phyloP scores from a whole-genome alignment of 1,139 yeast species.

The Pichia cactophila region DNA sequence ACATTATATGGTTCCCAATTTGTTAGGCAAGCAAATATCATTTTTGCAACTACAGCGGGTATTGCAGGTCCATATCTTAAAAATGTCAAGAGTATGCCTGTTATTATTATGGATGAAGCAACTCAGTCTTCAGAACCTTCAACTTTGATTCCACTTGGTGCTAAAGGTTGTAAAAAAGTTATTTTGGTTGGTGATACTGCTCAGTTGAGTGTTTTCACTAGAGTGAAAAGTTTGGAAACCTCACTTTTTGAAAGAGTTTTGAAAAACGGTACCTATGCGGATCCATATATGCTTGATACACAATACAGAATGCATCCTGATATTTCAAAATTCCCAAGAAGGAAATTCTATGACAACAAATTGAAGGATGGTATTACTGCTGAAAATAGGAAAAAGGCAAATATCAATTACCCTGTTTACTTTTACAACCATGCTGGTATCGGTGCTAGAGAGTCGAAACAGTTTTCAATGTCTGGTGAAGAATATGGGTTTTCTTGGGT shows the following conservation, averaged over 20 bases:
- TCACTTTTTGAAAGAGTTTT: slow-evolving; percentile 27
- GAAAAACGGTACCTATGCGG: slow-evolving; percentile 34
- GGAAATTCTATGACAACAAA: slow-evolving; percentile 44
- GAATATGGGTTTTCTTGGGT: slow-evolving; percentile 20
- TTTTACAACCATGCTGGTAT: slow-evolving; percentile 21
- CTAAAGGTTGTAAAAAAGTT: slow-evolving; percentile 59
- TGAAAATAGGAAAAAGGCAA: slow-evolving; percentile 32
- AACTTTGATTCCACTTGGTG: slow-evolving; percentile 60
- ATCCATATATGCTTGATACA: slow-evolving; percentile 61
- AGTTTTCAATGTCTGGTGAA: slow-evolving; percentile 19
- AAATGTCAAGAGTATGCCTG: slow-evolving; percentile 49
- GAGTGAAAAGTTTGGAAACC: slow-evolving; percentile 39
- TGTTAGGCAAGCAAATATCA: slow-evolving; percentile 59
- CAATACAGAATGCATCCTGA: slow-evolving; percentile 71
- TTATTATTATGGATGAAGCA: slow-evolving; percentile 62
- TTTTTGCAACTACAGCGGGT: slow-evolving; percentile 64
- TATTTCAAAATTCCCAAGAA: slow-evolving; percentile 54
- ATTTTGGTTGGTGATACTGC: slow-evolving; percentile 70
- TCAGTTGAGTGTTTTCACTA: slow-evolving; percentile 55
- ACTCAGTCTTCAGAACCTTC: slow-evolving; percentile 69
- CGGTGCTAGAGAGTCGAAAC: slow-evolving; percentile 17
- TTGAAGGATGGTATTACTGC: slow-evolving; percentile 55
- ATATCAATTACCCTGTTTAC: slow-evolving; percentile 23
- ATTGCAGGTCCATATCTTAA: slow-evolving; percentile 63
- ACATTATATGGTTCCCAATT: slow-evolving; percentile 40